Conservation (phyloP, 192 early-diverging fungal species). For the Podila verticillata region DNA sequence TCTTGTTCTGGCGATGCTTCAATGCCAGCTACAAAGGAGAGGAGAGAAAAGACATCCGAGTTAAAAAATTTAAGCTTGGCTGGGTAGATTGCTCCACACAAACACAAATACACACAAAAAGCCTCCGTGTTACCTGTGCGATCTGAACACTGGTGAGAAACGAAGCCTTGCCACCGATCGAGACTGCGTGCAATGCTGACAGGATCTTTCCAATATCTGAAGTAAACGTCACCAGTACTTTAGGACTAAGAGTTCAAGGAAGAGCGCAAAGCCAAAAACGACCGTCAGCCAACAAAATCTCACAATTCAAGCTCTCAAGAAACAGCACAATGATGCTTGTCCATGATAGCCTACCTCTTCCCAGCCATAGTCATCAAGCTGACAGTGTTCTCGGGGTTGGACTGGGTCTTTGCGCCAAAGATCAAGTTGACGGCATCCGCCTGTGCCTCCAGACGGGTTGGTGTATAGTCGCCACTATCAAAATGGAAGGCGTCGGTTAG, state of each 20-base stretch:
- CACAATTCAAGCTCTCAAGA: no score
- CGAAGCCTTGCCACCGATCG: constrained; percentile 75
- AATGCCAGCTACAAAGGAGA: constrained; percentile 73
- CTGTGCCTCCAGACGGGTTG: constrained; percentile 93
- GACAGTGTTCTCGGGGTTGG: constrained; percentile 96
- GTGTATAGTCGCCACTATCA: constrained; percentile 94
- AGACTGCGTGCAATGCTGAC: constrained; percentile 83
- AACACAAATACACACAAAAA: no score
- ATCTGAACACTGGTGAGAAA: constrained; percentile 93
- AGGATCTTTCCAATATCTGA: constrained; percentile 91
- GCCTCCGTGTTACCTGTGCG: constrained; percentile 96
- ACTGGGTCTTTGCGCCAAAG: constrained; percentile 89
- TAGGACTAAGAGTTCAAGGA: constrained; percentile 66
- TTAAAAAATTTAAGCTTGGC: no score
- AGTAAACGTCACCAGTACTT: constrained; percentile 93
- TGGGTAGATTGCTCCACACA: no score
- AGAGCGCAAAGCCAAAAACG: background rate
- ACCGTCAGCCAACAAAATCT: no score
- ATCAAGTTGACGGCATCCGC: constrained; percentile 92
- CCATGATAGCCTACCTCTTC: constrained; percentile 64
- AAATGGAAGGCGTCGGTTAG: background rate
- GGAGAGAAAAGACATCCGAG: no score
- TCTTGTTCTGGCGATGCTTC: constrained; percentile 98
- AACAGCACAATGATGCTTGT: no score
- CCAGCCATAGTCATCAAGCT: constrained; percentile 96